Percentiles rank a stretch among this genome's conserved stretches.
Conservation (phyloP, 2,329 filamentous ascomycete species). For the Aspergillus pseudoterreus region DNA sequence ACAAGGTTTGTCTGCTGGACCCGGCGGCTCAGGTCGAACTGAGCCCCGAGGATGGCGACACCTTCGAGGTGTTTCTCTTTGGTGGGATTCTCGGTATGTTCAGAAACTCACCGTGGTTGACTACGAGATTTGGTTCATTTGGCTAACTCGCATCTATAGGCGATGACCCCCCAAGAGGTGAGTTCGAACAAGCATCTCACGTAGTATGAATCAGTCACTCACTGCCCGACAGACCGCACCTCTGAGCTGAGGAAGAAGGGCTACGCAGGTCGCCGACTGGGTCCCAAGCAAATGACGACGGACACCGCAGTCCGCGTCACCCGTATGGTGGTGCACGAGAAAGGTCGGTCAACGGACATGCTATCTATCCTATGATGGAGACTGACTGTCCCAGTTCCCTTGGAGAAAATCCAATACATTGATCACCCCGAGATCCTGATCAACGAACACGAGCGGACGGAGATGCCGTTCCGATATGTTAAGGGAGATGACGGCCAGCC, state of each 20-base stretch:
- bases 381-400: slow-evolving; percentile 56
- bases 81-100: slow-evolving; percentile 83
- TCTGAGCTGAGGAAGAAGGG: slow-evolving; percentile 94
- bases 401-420: slow-evolving; percentile 75
- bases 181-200: slow-evolving; percentile 22
- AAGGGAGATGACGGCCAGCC: slow-evolving; percentile 69
- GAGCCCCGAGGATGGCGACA: slow-evolving; percentile 73
- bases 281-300: slow-evolving; percentile 95
- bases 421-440: slow-evolving; percentile 88
- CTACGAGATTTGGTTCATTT: slow-evolving; percentile 1
- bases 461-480: slow-evolving; percentile 98
- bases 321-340: slow-evolving; percentile 79
- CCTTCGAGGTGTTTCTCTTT: slow-evolving; percentile 90
- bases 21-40: slow-evolving; percentile 79
- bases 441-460: slow-evolving; percentile 85
- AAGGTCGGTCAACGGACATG: slow-evolving; percentile 51
- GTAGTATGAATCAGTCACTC: not conserved
- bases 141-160: slow-evolving; percentile 49
- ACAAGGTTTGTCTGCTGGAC: slow-evolving; percentile 82
- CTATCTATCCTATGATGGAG: not conserved
- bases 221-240: slow-evolving; percentile 73
- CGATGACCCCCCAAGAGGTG: slow-evolving; percentile 90
- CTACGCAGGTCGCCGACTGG: slow-evolving; percentile 79
- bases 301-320: slow-evolving; percentile 96
- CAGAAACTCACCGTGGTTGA: not conserved